These are phyloP conservation scores for Podaxis sp. DNA, from an alignment of 768 basidiomycete genomes.

Conservation along the genomic window DNA sequence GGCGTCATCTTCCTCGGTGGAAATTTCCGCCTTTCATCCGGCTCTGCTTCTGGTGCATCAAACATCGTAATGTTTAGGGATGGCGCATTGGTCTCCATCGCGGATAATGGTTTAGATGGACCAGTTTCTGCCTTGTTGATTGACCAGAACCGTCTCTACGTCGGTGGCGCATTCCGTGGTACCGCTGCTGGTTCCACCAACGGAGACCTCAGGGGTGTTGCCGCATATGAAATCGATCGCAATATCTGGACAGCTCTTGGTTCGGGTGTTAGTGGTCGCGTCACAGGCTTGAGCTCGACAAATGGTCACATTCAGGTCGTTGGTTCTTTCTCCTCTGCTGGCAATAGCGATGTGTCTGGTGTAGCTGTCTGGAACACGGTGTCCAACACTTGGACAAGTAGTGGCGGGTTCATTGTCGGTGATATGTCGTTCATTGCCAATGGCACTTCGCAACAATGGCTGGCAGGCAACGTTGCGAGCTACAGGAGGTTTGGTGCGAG, in stretches of 20 bases:
- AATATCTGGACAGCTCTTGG: constrained; percentile 69
- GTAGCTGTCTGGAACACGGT: constrained; percentile 75
- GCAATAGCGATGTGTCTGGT: constrained; percentile 43
- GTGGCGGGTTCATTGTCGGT: constrained; percentile 73
- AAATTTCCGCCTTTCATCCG: constrained; percentile 62
- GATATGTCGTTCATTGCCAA: constrained; percentile 70
- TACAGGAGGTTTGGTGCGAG: constrained; percentile 68
- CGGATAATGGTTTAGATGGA: constrained; percentile 78
- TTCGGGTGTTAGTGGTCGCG: constrained; percentile 75
- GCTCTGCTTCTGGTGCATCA: constrained; percentile 51
- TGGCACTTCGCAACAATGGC: constrained; percentile 59
- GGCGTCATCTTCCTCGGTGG: constrained; percentile 76
- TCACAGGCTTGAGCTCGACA: constrained; percentile 56
- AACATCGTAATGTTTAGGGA: constrained; percentile 77
- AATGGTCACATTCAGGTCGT: constrained; percentile 58
- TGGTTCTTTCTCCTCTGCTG: constrained; percentile 70
- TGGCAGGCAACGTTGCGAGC: constrained; percentile 66
- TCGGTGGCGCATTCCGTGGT: constrained; percentile 87
- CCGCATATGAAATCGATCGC: constrained; percentile 64
- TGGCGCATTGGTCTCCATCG: constrained; percentile 51
- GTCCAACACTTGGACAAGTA: constrained; percentile 65
- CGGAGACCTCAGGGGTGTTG: constrained; percentile 58
- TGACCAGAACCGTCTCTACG: constrained; percentile 64
- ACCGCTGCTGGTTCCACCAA: constrained; percentile 54
- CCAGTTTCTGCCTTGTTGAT: constrained; percentile 68